These are phyloP conservation scores for Lasiodiplodia sp. DNA, from an alignment of 2,329 filamentous ascomycete genomes.

Conservation along the genomic window DNA sequence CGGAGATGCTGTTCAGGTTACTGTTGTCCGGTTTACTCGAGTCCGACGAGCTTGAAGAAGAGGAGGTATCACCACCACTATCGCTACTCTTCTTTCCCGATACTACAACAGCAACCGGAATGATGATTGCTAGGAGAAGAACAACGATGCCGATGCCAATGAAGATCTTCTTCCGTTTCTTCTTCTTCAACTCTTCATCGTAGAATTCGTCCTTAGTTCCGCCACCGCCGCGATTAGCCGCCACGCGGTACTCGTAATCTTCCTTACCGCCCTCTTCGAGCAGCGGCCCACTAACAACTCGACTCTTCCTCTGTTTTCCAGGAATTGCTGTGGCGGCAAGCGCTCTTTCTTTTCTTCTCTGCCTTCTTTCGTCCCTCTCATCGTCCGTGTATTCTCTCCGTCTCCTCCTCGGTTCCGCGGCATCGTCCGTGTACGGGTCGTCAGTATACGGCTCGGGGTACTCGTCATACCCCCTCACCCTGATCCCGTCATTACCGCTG, in stretches of 20 bases:
- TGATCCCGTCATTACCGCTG: conserved; percentile 30
- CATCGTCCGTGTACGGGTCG: conserved; percentile 23
- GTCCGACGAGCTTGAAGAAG: conserved; percentile 35
- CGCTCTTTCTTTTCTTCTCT: conserved; percentile 40
- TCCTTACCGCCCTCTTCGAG: conserved; percentile 55
- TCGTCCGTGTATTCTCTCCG: conserved; percentile 33
- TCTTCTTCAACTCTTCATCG: conserved; percentile 47
- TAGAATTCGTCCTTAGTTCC: conserved; percentile 46
- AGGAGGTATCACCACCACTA: conserved; percentile 29
- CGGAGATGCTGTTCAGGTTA: conserved; percentile 54
- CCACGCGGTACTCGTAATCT: conserved; percentile 49
- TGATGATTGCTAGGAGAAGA: conserved; percentile 54
- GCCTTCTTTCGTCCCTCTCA: conserved; percentile 38
- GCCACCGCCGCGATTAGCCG: conserved; percentile 51
- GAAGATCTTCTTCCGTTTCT: conserved; percentile 67
- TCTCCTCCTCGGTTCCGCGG: conserved; percentile 32
- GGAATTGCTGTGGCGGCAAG: conserved; percentile 23
- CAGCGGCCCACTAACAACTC: conserved; percentile 56
- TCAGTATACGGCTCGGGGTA: conserved; percentile 20
- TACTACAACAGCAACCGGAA: conserved; percentile 55
- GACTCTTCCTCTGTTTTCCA: conserved; percentile 42
- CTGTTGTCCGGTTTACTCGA: conserved; percentile 49
- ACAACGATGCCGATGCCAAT: conserved; percentile 50
- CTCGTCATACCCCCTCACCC: conserved; percentile 17
- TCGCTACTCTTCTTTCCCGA: conserved; percentile 51